These are phyloP conservation scores for Gamsiella multidivaricata DNA, from an alignment of 192 early-diverging fungal genomes.

Conservation along the genomic window DNA sequence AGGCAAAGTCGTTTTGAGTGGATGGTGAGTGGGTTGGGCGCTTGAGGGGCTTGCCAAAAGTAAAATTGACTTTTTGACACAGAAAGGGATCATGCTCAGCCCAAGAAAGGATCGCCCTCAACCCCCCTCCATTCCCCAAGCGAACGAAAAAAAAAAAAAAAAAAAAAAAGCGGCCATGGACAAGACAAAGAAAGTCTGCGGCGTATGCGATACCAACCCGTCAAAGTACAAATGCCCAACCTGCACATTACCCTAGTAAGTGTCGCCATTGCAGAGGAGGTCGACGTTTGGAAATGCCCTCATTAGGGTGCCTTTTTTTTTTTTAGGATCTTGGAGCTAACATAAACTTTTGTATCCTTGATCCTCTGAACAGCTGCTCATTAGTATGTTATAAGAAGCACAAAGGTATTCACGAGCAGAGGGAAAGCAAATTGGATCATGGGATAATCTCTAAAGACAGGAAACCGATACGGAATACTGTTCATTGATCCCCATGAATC, in stretches of 20 bases:
- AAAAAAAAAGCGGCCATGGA: constrained; percentile 16
- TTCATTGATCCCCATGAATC: too few relatives aligned
- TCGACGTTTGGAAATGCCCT: background rate
- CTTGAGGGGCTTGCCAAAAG: background rate
- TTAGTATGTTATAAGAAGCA: constrained; percentile 48
- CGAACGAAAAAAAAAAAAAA: constrained; percentile 1
- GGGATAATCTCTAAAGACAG: too few relatives aligned
- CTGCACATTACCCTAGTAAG: constrained; percentile 50
- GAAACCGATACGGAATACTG: too few relatives aligned
- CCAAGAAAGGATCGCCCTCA: too few relatives aligned
- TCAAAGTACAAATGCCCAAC: constrained; percentile 52
- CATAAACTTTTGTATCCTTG: background rate
- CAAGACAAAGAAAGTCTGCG: constrained; percentile 50
- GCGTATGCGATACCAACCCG: constrained; percentile 30
- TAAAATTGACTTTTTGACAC: background rate
- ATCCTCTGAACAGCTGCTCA: constrained; percentile 27
- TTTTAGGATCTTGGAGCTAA: background rate
- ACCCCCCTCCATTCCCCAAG: too few relatives aligned
- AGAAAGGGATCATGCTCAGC: background rate
- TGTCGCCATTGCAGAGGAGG: background rate
- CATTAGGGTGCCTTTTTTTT: background rate
- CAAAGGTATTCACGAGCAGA: constrained; percentile 28
- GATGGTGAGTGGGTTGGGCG: background rate
- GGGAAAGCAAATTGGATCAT: too few relatives aligned
- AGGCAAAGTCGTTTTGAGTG: background rate